phyloP scores from a whole-genome alignment of 1,139 yeast species.

The Blastobotrys ciferrii region DNA sequence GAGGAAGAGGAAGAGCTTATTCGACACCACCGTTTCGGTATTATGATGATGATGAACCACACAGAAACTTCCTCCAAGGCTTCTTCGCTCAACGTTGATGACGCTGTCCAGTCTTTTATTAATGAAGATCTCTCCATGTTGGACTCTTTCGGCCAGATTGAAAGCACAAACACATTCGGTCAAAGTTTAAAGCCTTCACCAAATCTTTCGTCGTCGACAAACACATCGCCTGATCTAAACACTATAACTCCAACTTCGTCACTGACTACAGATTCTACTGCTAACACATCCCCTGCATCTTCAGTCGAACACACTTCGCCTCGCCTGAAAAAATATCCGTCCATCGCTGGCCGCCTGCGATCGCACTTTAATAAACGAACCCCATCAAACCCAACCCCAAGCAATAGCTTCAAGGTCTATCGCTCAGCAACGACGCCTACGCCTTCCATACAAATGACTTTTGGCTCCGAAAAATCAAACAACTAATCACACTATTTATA shows the following conservation, averaged over 20 bases:
- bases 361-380: slow-evolving; percentile 1
- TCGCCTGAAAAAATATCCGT: slow-evolving; percentile 10
- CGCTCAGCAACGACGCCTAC: slow-evolving; percentile 16
- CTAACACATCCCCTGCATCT: slow-evolving; percentile 14
- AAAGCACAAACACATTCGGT: slow-evolving; percentile 1
- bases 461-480: slow-evolving; percentile 18
- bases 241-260: slow-evolving; percentile 14
- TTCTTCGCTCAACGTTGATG: slow-evolving; percentile 20
- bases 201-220: slow-evolving; percentile 7
- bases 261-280: slow-evolving; percentile 11
- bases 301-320: slow-evolving; percentile 14
- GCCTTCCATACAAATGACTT: slow-evolving; percentile 22
- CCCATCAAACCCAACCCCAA: background rate
- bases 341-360: slow-evolving; percentile 15
- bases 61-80: background rate
- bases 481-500: background rate
- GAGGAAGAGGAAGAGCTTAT: slow-evolving; percentile 12
- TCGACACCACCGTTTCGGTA: slow-evolving; percentile 11
- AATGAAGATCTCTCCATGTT: slow-evolving; percentile 26
- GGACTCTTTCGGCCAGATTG: slow-evolving; percentile 25
- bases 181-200: background rate
- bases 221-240: background rate
- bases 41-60: slow-evolving; percentile 12
- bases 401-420: background rate
- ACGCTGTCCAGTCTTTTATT: slow-evolving; percentile 27